phyloP scores from a whole-genome alignment of 2,329 filamentous ascomycete genomes.

The Claviceps sp. region DNA sequence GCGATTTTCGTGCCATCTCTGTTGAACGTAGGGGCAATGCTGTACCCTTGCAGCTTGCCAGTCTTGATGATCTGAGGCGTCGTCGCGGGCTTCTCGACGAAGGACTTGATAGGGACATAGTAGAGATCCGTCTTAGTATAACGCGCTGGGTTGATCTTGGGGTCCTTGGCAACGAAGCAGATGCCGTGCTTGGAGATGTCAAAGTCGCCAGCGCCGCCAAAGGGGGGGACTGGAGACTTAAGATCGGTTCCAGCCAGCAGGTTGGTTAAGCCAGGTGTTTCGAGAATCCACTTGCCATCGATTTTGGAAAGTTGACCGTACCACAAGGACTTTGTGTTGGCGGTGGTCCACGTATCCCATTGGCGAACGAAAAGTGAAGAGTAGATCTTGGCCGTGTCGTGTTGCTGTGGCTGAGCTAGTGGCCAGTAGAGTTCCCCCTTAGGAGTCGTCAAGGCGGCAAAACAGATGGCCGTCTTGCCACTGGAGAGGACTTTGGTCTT shows the following conservation, averaged over 20 bases:
- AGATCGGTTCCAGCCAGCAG: slow-evolving; percentile 46
- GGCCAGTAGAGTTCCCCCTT: slow-evolving; percentile 58
- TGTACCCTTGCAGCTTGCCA: slow-evolving; percentile 49
- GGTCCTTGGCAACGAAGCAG: slow-evolving; percentile 64
- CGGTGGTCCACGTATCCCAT: slow-evolving; percentile 65
- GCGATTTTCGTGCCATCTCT: slow-evolving; percentile 56
- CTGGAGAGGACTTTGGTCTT: slow-evolving; percentile 40
- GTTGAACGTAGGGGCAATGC: slow-evolving; percentile 57
- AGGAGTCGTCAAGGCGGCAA: slow-evolving; percentile 52
- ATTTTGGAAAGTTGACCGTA: slow-evolving; percentile 47
- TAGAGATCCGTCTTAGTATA: slow-evolving; percentile 78
- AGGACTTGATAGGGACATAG: slow-evolving; percentile 50
- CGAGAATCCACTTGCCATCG: slow-evolving; percentile 27
- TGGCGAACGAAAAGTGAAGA: slow-evolving; percentile 65
- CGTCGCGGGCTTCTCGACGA: slow-evolving; percentile 37
- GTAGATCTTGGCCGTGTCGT: slow-evolving; percentile 58
- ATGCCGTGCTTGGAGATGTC: slow-evolving; percentile 55
- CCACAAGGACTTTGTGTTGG: slow-evolving; percentile 60
- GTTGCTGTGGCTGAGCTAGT: slow-evolving; percentile 42
- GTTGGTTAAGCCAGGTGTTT: slow-evolving; percentile 41
- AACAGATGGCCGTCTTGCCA: slow-evolving; percentile 38
- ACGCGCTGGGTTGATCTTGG: slow-evolving; percentile 53
- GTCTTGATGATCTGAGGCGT: slow-evolving; percentile 38
- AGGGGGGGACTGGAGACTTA: slow-evolving; percentile 59
- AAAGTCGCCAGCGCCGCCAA: slow-evolving; percentile 70